phyloP scores from a whole-genome alignment of 2,329 filamentous ascomycete species.

The Westerdykella sp. region DNA sequence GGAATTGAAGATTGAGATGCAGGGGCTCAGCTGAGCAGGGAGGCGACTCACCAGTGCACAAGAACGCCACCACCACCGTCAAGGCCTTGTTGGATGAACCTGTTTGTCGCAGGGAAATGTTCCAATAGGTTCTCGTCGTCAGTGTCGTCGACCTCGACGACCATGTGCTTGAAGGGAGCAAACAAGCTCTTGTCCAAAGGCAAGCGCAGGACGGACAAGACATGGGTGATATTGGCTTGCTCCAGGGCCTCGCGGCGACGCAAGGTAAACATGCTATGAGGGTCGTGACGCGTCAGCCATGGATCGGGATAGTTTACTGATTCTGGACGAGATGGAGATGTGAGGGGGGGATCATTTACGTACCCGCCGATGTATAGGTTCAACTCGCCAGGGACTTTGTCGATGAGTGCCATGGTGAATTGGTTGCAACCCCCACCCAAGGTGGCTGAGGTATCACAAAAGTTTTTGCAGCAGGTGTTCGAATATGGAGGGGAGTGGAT shows the following conservation, averaged over 20 bases:
- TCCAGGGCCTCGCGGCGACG: conserved; percentile 63
- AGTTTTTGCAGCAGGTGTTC: too few relatives aligned
- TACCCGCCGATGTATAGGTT: conserved; percentile 78
- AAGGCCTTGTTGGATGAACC: conserved; percentile 76
- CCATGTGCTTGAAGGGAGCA: conserved; percentile 62
- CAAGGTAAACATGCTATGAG: conserved; percentile 67
- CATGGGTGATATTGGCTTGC: conserved; percentile 75
- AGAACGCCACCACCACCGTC: conserved; percentile 56
- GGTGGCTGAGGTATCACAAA: too few relatives aligned
- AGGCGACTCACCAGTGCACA: conserved; percentile 60
- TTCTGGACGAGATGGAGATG: conserved; percentile 7
- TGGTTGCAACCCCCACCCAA: too few relatives aligned
- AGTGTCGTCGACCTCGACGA: conserved; percentile 83
- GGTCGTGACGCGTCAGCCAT: neutral
- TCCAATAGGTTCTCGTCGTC: conserved; percentile 81
- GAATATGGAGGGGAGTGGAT: too few relatives aligned
- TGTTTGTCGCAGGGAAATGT: conserved; percentile 70
- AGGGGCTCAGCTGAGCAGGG: conserved; percentile 30
- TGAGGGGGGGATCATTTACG: conserved; percentile 26
- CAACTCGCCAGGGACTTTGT: conserved; percentile 61
- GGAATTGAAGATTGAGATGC: conserved; percentile 21
- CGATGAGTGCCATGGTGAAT: conserved; percentile 51
- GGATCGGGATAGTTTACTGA: conserved; percentile 2
- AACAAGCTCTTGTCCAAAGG: conserved; percentile 52
- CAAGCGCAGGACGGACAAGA: conserved; percentile 74